Evolutionary conservation across 2,329 filamentous ascomycete species (phyloP), one percentile per base, ranked within the genome.

Genomic region (Fusarium praegraminearum): DNA sequence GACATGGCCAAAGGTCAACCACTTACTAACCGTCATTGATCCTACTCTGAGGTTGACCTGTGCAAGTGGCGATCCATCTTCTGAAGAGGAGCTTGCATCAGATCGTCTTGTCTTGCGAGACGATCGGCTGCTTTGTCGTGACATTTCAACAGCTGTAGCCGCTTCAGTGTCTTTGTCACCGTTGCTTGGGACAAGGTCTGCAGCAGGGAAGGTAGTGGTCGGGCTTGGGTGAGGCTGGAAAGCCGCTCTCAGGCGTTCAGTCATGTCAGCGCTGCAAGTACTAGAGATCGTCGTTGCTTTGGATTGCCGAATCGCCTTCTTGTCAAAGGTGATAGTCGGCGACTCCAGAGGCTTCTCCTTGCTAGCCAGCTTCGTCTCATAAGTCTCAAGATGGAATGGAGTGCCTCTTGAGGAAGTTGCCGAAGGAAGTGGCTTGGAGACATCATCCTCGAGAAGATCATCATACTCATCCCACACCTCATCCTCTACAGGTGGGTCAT

Each of bases 381-480:
- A 85, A 3, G 77, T 81, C 69, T 89, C 85, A 15, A 88, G 82
- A 67, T 87, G 83, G 74, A 90, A 87, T 24, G 89, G 84, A 57
- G 83, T 76, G 0, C 86, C 86, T 28, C 83, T 82, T 1, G 89
- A 89, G 1, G 87, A 89, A 1, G 84, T 85, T 7, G 85, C 81
- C 1, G 87, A 89, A 2, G 80, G 80, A 4, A 84, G 84, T 2
- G 80, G 80, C 67, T 82, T 81, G 33, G 75, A 61, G 1, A 77
- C 76, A 12, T 84, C 85, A 13, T 93, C 90, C 54, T 92, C 92
- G 56, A 98, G 87, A 15, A 98, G 82, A 73, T 98, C 95, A 70
- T 98, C 90, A 76, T 97, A 98, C 79, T 97, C 95, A 53, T 94
- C 90, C 95, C 95, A 98, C 3, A 97, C 87, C 76, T 98, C 95